A percentile compares a stretch with the other conserved stretches of the same genome.
Conservation (phyloP, 2,329 filamentous ascomycete genomes). For the Truncatella angustata region DNA sequence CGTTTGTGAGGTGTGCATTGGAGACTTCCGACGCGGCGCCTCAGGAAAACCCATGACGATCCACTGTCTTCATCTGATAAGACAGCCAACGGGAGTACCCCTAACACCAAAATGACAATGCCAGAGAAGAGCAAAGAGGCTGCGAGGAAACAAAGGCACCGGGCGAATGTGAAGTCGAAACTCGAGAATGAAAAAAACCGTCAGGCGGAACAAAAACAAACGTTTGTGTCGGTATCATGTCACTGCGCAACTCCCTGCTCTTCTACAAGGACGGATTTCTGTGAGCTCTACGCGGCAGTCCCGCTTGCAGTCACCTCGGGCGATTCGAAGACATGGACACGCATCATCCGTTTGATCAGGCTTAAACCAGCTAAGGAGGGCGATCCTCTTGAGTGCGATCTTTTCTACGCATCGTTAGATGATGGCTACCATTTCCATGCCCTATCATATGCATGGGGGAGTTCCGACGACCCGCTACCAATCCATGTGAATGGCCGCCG, state of each 20-base stretch:
- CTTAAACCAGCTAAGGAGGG: not conserved
- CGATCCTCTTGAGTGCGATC: not conserved
- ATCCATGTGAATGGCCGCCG: not conserved
- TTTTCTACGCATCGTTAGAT: not conserved
- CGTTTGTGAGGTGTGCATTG: not conserved
- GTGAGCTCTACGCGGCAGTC: not conserved
- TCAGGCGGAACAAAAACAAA: not conserved
- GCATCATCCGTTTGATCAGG: not conserved
- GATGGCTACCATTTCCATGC: not conserved
- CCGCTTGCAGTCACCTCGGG: not conserved
- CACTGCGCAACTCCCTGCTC: not conserved
- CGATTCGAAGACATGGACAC: not conserved
- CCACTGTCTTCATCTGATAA: not conserved
- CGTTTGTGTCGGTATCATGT: not conserved
- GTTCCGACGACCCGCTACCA: not conserved
- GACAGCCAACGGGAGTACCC: not conserved
- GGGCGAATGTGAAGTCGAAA: not conserved
- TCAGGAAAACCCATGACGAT: not conserved
- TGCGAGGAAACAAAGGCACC: conserved; percentile 2
- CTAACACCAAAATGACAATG: not conserved
- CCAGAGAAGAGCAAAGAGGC: not conserved
- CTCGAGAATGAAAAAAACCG: not conserved
- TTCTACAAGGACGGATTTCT: not conserved
- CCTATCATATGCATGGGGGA: not conserved
- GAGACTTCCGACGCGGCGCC: not conserved